Percentiles rank a stretch among this genome's conserved stretches.
These are phyloP conservation scores for Hanseniaspora guilliermondii DNA, from an alignment of 805 yeast genomes.

Conservation along the genomic window DNA sequence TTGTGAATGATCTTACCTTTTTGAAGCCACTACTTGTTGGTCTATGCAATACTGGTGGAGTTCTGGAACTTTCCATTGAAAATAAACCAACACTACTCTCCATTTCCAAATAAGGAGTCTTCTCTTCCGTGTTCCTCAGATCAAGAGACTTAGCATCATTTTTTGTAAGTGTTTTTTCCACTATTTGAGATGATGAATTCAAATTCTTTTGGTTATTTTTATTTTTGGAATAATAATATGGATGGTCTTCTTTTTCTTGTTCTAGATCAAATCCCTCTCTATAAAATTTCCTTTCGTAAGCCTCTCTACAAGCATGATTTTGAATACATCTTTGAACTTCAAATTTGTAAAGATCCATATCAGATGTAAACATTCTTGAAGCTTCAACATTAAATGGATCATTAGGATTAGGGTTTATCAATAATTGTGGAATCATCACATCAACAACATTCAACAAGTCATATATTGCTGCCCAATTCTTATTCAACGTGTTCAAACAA, in stretches of 20 bases:
- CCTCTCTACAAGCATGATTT: conserved; percentile 45
- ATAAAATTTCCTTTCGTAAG: conserved; percentile 32
- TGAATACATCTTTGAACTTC: conserved; percentile 63
- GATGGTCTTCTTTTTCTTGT: conserved; percentile 22
- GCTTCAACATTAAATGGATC: conserved; percentile 92
- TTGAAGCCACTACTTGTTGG: not conserved
- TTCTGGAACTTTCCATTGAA: not conserved
- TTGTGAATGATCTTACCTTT: not conserved
- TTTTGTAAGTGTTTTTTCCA: not conserved
- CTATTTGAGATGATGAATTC: not conserved
- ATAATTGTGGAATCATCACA: conserved; percentile 79
- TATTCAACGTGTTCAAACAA: conserved; percentile 90
- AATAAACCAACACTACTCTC: not conserved
- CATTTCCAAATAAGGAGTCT: conserved; percentile 14
- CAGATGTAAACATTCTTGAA: conserved; percentile 60
- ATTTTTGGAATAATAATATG: conserved; percentile 18
- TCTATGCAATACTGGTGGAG: not conserved
- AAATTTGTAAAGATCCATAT: conserved; percentile 51
- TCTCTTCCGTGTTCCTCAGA: not conserved
- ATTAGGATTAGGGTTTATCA: conserved; percentile 84
- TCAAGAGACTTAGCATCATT: not conserved
- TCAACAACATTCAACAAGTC: conserved; percentile 84
- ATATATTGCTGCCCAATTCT: conserved; percentile 97
- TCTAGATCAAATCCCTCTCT: conserved; percentile 35
- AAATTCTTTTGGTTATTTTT: conserved; percentile 24